Evolutionary conservation across 306 rosid species (phyloP), one percentile per base, ranked within the genome.

Genomic region (Cicer judaicum): DNA sequence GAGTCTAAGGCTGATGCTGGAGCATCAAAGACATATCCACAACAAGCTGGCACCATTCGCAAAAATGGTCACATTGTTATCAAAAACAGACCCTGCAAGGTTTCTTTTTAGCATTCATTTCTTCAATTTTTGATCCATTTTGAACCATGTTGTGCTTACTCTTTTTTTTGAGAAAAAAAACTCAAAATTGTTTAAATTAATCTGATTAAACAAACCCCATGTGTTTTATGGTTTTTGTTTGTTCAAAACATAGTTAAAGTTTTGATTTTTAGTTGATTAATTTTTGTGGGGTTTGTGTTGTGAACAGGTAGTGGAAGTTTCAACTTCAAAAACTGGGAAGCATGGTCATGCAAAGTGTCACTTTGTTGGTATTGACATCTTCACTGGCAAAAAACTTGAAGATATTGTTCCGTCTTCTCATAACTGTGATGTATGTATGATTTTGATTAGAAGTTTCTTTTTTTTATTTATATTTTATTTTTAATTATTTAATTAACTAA

Each of bases 371-470:
- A 93, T 93, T 74, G 98, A 93, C 80, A 93, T 93, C 84, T 93
- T 93, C 83, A 93, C 92, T 43, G 87, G 81, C 59, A 93, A 93
- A 81, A 93, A 93, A 87, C 97, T 91, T 18, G 98, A 93, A 77
- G 98, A 93, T 89, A 93, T 93, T 79, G 98, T 93, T 70, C 98
- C 98, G 1, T 93, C 98, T 29, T 93, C 98, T 70, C 98, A 93
- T 81, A 93, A 93, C 70, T 93, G 98, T 85, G 98, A 93, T 81
- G 98, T 93, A 85, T 62, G 87, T 77, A 11, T 13, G 10, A 73
- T 44, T 54, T 54, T 18, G 50, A 43, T 2, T 42, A 9, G 8
- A 9, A 10, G 0, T 9, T 1, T 57, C 1, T 57, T 57, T 57
- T 57, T 24, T 7, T 10, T 12, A 12, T 79, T 61, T 64, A 36